phyloP scores from a whole-genome alignment of 139 green algal genomes.

The Coelastrella sp. region DNA sequence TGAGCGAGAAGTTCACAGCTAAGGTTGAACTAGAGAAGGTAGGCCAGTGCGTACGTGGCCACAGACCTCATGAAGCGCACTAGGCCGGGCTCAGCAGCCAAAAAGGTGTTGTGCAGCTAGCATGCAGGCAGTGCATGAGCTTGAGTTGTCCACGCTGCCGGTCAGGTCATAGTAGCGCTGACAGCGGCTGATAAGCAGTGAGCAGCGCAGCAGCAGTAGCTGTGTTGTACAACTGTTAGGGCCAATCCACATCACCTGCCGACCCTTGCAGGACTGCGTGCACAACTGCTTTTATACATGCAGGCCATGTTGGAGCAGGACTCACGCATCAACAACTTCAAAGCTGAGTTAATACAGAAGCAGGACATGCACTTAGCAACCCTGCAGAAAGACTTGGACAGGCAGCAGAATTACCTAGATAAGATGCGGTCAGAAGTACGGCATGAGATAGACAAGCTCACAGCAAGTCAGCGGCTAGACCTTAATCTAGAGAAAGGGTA shows the following conservation, averaged over 20 bases:
- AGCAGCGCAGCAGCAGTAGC: neutral
- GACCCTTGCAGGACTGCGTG: too few species aligned
- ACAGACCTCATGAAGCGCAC: neutral
- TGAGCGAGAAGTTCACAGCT: slow-evolving; percentile 79
- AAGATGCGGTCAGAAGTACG: slow-evolving; percentile 91
- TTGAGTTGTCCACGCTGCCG: too few species aligned
- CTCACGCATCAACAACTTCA: slow-evolving; percentile 75
- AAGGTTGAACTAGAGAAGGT: slow-evolving; percentile 85
- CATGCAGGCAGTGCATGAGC: too few species aligned
- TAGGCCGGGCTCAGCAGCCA: too few species aligned
- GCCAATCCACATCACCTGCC: too few species aligned
- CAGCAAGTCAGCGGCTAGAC: slow-evolving; percentile 91
- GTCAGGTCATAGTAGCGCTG: too few species aligned
- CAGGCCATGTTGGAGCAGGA: slow-evolving; percentile 83
- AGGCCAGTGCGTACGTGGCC: neutral
- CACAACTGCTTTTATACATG: neutral
- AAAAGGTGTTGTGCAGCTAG: too few species aligned
- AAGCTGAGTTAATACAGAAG: slow-evolving; percentile 84
- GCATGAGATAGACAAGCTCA: slow-evolving; percentile 97
- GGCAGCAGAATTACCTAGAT: slow-evolving; percentile 89
- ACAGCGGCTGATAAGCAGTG: neutral
- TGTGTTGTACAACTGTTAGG: neutral
- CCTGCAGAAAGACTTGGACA: slow-evolving; percentile 87
- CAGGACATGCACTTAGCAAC: slow-evolving; percentile 80
- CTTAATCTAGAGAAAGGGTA: slow-evolving; percentile 97